Evolutionary conservation across 106 monocot genomes (phyloP).

Genomic region (Platanthera zijinensis): DNA sequence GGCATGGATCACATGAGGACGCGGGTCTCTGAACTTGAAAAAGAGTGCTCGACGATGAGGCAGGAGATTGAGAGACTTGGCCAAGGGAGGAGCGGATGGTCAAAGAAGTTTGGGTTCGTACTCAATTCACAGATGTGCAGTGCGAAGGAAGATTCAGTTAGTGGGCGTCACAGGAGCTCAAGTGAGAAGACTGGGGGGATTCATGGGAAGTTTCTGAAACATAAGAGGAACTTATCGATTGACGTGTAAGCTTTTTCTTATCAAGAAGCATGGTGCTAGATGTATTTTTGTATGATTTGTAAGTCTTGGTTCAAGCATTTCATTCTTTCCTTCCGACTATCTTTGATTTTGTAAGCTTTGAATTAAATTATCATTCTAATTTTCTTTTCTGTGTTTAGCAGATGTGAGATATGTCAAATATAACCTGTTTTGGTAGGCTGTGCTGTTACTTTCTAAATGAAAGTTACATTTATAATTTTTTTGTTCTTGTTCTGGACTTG

Average conservation of each 20-base stretch:
- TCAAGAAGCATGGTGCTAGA: neutral
- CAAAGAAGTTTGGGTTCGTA: constrained; percentile 31
- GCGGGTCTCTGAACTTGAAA: constrained; percentile 49
- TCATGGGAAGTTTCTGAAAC: neutral
- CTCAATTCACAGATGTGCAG: constrained; percentile 24
- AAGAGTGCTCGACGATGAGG: constrained; percentile 50
- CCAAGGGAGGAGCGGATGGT: constrained; percentile 23
- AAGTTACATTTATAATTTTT: no score
- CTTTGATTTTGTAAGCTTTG: neutral
- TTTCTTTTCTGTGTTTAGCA: no score
- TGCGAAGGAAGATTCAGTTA: constrained; percentile 2
- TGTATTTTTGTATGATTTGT: constrained; percentile 1
- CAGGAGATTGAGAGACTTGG: constrained; percentile 47
- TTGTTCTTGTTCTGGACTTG: no score
- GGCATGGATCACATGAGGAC: constrained; percentile 32
- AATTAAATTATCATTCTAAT: no score
- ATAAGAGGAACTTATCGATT: constrained; percentile 6
- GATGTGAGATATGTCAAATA: no score
- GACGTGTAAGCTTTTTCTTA: neutral
- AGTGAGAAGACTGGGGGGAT: neutral
- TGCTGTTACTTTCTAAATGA: no score
- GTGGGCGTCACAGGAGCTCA: neutral
- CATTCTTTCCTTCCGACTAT: neutral
- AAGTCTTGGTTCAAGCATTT: neutral
- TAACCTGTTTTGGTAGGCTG: no score